Evolutionary conservation across 495 filamentous ascomycete species (phyloP).

Genomic region (Peziza echinospora): DNA sequence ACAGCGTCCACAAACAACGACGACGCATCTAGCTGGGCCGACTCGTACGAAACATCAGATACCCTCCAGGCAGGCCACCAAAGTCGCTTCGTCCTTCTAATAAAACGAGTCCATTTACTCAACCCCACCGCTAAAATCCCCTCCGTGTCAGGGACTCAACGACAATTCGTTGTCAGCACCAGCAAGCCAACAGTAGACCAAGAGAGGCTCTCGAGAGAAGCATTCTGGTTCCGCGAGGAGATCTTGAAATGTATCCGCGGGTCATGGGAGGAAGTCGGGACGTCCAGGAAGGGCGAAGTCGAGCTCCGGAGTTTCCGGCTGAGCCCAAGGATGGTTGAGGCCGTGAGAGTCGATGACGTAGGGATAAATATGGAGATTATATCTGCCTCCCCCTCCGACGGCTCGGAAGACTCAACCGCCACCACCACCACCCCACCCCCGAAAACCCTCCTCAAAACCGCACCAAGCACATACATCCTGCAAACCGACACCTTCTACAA

Average conservation of each 20-base stretch:
- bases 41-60: conserved; percentile 30
- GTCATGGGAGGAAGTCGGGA: conserved; percentile 43
- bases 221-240: conserved; percentile 82
- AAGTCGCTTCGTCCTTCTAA: conserved; percentile 50
- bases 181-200: conserved; percentile 54
- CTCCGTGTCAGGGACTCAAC: conserved; percentile 50
- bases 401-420: too few species aligned
- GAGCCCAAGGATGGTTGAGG: conserved; percentile 59
- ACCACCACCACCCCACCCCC: too few species aligned
- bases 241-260: conserved; percentile 50
- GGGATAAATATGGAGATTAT: conserved; percentile 39
- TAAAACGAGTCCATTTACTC: conserved; percentile 53
- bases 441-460: conserved; percentile 21
- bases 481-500: conserved; percentile 49
- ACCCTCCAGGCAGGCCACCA: conserved; percentile 59
- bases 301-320: conserved; percentile 56
- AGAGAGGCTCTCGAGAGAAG: conserved; percentile 57
- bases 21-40: conserved; percentile 5
- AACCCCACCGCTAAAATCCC: conserved; percentile 63
- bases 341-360: conserved; percentile 59
- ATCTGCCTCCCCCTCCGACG: neutral
- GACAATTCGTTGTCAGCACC: conserved; percentile 76
- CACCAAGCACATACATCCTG: conserved; percentile 33
- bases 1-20: neutral
- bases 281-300: conserved; percentile 40